phyloP scores from a whole-genome alignment of 176 grass and related monocot species.

The Paspalum vaginatum region DNA sequence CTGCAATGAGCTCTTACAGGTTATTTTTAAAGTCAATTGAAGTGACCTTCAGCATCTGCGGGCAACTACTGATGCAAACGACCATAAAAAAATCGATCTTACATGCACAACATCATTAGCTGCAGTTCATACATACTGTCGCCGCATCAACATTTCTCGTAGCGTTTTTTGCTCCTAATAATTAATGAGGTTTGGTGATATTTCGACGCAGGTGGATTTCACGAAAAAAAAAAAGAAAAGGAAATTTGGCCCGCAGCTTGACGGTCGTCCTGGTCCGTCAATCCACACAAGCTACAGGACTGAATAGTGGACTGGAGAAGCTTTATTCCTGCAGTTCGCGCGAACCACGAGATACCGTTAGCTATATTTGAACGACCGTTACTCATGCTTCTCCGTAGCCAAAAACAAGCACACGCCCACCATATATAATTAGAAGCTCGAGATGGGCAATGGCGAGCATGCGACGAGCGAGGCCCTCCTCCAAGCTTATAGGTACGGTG shows the following conservation, averaged over 20 bases:
- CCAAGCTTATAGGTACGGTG: not conserved
- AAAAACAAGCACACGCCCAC: conserved; percentile 33
- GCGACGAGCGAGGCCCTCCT: not conserved
- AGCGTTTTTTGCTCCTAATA: too few species aligned
- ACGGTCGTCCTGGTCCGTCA: not conserved
- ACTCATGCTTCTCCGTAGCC: conserved; percentile 27
- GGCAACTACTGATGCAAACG: too few species aligned
- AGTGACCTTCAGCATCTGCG: too few species aligned
- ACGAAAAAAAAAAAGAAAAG: not conserved
- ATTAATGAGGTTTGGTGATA: too few species aligned
- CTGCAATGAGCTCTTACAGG: too few species aligned
- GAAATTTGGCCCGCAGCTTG: not conserved
- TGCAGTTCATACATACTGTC: too few species aligned
- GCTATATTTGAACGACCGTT: conserved; percentile 51
- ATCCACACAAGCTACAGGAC: not conserved
- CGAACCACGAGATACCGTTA: conserved; percentile 6
- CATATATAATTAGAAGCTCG: conserved; percentile 27
- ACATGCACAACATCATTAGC: too few species aligned
- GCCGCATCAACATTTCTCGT: too few species aligned
- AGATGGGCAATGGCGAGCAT: not conserved
- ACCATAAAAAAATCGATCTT: too few species aligned
- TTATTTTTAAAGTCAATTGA: too few species aligned
- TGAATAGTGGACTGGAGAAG: not conserved
- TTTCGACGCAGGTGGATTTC: not conserved
- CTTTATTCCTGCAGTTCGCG: conserved; percentile 12